Evolutionary conservation across 495 filamentous ascomycete genomes (phyloP), one percentile per base, ranked within the genome.

Genomic region (Aspergillus campestris): DNA sequence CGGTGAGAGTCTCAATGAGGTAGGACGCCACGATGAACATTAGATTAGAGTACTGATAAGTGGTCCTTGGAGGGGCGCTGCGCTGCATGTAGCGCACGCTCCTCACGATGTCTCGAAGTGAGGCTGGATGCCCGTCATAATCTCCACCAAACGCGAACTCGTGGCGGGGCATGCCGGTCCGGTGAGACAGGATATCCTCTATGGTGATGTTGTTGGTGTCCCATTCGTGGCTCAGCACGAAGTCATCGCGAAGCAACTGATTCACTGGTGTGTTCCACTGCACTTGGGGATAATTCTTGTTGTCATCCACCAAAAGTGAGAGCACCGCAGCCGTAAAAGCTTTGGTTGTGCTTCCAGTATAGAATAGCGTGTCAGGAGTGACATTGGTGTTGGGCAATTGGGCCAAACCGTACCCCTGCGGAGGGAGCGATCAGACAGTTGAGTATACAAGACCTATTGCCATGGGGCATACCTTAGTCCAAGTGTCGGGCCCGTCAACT

Each of bases 141-240:
- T 46, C 40, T 1, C 48, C 50, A 5, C 44, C 49, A 36, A 53
- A 69, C 27, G 49, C 38, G n/a, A 43, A 52, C 49, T 72, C 62
- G 56, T 75, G 70, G 8, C 66, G 56, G 13, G 74, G 60, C 42
- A 76, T 59, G 3, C 71, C 76, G 28, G 70, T 65, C 39, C 71
- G 70, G 56, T 78, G 73, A 27, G 69, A 71, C 10, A 74, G 59
- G 9, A 66, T 63, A 53, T 78, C 75, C 44, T 79, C 71, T 44
- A 78, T 56, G 6, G 70, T 79, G 6, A 70, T 56, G 51, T 75
- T 68, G 5, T 41, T 45, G 27, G 72, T 73, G 2, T 57, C 53
- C 47, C 64, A 73, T 4, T 53, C 54, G 18, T 66, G 59, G 6
- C 56, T 40, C 12, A 80, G 59, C 36, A 76, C 67, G 46, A 81